Base-by-base conservation (phyloP, 2,329 filamentous ascomycete genomes). In the Alternaria hordeiaustralica region DNA sequence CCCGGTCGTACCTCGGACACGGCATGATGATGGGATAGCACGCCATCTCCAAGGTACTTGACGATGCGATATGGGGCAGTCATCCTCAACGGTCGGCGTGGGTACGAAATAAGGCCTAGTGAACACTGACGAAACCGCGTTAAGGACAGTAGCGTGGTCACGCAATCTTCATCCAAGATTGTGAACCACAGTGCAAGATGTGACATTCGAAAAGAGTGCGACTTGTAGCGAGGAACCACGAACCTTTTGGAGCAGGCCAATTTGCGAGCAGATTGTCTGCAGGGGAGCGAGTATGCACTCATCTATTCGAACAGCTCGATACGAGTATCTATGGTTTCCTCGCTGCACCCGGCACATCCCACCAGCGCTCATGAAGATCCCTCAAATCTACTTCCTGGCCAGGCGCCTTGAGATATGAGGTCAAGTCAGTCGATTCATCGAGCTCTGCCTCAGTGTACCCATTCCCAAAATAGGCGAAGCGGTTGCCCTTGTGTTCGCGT, bases 351-450 rank as follows among this genome's bases (percentile, higher is more conserved):
- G 74, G 75, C 3, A 76, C 15, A 61, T 78, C 72, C 72, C 74
- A 92, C 90, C 90, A 93, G 18, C 84, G 84, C 82, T 93, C 91
- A 74, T 92, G 87, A 55, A 91, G 74, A 47, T 87, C 84, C 66
- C 84, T 83, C 64, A 93, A 77, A 73, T 92, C 87, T 44, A 89
- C 82, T 33, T 86, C 82, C 36, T 83, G 83, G 7, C 65, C 70
- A 0, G 86, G 86, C 28, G 84, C 70, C 66, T 81, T 86, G 59
- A 93, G 75, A 82, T 92, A 92, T 10, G 85, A 81, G 11, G 88
- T 90, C 74, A 91, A 81, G 69, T 92, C 89, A 4, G 82, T 81
- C n/a, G 81, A 80, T 6, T 82, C 79, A 36, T 87, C 84, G 71
- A 80, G 68, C 76, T 93, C 90, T 65, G 85, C 86, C 58, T 71